Evolutionary conservation across 176 grass and related monocot genomes (phyloP).

Genomic region (Musa itinerans): DNA sequence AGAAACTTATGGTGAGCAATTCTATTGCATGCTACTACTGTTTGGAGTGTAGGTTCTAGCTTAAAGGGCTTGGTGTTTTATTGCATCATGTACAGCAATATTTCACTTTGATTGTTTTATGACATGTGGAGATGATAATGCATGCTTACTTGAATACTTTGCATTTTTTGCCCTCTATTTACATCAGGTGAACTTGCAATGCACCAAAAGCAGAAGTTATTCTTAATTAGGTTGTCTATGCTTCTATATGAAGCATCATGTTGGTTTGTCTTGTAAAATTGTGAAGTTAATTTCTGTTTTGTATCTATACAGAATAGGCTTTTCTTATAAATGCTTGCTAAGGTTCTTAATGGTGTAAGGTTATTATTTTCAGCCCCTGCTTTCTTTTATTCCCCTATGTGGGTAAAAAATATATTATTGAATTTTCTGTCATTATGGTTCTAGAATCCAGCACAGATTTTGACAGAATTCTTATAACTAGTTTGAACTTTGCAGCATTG

Average conservation of each 20-base stretch:
- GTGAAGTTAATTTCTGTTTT: too few relatives aligned
- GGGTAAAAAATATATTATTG: too few relatives aligned
- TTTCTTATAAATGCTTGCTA: background rate
- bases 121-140: background rate
- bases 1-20: slow-evolving; percentile 84
- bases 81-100: background rate
- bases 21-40: background rate
- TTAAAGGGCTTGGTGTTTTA: background rate
- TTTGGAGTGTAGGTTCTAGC: background rate
- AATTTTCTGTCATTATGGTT: too few relatives aligned
- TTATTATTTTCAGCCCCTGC: too few relatives aligned
- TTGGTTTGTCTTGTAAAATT: too few relatives aligned
- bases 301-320: background rate
- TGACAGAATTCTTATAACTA: too few relatives aligned
- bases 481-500: too few relatives aligned
- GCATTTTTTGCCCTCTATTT: background rate
- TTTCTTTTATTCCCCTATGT: too few relatives aligned
- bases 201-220: too few relatives aligned
- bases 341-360: background rate
- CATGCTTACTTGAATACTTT: background rate
- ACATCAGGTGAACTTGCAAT: slow-evolving; percentile 3
- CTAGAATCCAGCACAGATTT: too few relatives aligned
- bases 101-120: background rate
- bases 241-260: too few relatives aligned
- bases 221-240: too few relatives aligned